Evolutionary conservation across 2,329 filamentous ascomycete genomes (phyloP), one percentile per base, ranked within the genome.

Genomic region (Arachnomyces sp.): DNA sequence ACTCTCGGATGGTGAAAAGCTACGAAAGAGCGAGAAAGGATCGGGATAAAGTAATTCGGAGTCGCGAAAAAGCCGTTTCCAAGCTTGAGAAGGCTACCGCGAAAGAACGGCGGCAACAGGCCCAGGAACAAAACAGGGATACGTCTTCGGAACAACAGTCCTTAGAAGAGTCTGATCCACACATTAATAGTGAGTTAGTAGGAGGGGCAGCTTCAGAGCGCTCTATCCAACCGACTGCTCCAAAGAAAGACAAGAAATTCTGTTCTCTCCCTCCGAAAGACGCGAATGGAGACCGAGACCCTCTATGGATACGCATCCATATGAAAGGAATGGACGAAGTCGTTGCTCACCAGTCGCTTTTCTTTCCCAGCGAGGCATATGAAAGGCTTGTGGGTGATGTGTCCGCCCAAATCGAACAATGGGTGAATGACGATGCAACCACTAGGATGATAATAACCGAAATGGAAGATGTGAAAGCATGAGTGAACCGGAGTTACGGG

Each of bases 301-400:
- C 74, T 3, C 77, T 80, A 12, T 95, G 89, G 88, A 68, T 88
- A 1, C 72, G 81, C 33, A 75, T 95, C 2, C 81, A 80, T 52
- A 92, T 95, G 84, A 75, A 82, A 43, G 80, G 79, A 38, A 79
- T 92, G 45, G 88, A 94, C 55, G 86, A 94, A 61, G 84, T 94
- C 1, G 80, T 78, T 5, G 89, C 88, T 7, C 88, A 94, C 58
- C 90, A 86, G 46, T 82, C 84, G 0, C 66, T 95, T 38, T 95
- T 94, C 65, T 77, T 86, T 9, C 65, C 78, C 0, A 54, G 54
- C 15, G 80, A 82, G 5, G 72, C 79, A 44, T 90, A 92, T 55
- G 83, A 88, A 52, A 66, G 65, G 47, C 65, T 90, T n/a, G 79
- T 90, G n/a, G 81, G 80, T 0, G 82, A 89, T 58, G 80, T 86